Conservation (phyloP, 257 asterid genomes). For the Forsythia viridissima region DNA sequence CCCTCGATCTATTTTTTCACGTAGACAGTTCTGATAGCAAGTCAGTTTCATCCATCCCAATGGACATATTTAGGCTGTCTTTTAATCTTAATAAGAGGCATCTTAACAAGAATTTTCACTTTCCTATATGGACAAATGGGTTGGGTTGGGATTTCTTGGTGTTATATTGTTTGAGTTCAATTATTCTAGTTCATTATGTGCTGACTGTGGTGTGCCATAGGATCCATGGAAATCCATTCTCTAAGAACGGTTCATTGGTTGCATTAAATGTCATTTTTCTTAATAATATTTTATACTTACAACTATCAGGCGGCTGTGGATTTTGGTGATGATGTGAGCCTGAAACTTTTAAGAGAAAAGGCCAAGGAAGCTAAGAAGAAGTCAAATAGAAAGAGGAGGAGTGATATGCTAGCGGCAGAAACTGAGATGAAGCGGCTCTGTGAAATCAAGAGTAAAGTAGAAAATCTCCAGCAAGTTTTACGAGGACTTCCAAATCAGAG, state of each 20-base stretch:
- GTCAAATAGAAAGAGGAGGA: slow-evolving; percentile 40
- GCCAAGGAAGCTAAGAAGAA: slow-evolving; percentile 66
- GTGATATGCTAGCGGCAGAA: slow-evolving; percentile 46
- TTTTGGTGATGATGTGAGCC: slow-evolving; percentile 72
- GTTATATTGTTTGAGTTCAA: too few species aligned
- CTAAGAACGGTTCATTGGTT: not conserved
- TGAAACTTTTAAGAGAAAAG: slow-evolving; percentile 63
- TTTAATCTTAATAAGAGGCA: too few species aligned
- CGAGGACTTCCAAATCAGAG: slow-evolving; percentile 43
- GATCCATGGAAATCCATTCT: too few species aligned
- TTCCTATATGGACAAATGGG: too few species aligned
- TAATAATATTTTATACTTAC: slow-evolving; percentile 1
- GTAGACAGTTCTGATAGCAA: too few species aligned
- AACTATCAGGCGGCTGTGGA: slow-evolving; percentile 51
- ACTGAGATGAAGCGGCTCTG: slow-evolving; percentile 78
- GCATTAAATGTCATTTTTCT: not conserved
- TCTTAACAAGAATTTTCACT: too few species aligned
- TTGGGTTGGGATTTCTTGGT: too few species aligned
- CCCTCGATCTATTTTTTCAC: too few species aligned
- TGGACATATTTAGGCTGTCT: too few species aligned
- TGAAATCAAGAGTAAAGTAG: slow-evolving; percentile 63
- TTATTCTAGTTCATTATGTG: too few species aligned
- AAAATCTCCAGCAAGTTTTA: slow-evolving; percentile 51
- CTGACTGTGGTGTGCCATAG: too few species aligned
- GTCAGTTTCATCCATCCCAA: too few species aligned